Conservation (phyloP, 805 yeast genomes). For the Yamadazyma philogaea region DNA sequence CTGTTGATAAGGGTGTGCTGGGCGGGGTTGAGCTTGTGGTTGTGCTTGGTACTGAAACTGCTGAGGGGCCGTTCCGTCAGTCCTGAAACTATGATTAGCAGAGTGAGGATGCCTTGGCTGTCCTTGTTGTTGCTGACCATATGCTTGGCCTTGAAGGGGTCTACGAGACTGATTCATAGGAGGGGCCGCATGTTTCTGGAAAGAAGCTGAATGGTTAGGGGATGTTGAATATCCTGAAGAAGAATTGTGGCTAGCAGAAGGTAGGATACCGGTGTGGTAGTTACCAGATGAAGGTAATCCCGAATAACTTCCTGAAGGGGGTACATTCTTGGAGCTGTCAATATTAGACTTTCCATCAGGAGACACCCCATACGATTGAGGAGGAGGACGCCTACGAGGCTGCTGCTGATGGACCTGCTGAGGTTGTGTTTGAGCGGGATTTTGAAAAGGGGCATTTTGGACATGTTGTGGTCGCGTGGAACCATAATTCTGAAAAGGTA, state of each 20-base stretch:
- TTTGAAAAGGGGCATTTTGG: constrained; percentile 10
- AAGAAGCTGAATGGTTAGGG: background rate
- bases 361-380: constrained; percentile 7
- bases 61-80: constrained; percentile 13
- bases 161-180: background rate
- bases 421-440: constrained; percentile 7
- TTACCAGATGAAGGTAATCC: constrained; percentile 6
- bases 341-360: constrained; percentile 4
- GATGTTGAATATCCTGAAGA: background rate
- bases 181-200: background rate
- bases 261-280: constrained; percentile 9
- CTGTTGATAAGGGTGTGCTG: constrained; percentile 11
- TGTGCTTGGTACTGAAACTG: constrained; percentile 16
- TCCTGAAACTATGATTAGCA: constrained; percentile 11
- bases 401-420: constrained; percentile 19
- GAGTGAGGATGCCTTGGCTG: constrained; percentile 12
- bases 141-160: background rate
- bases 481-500: constrained; percentile 1
- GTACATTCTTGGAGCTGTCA: background rate
- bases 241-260: constrained; percentile 6
- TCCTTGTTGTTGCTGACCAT: constrained; percentile 5
- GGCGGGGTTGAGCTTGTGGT: constrained; percentile 15
- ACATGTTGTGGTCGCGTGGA: constrained; percentile 14
- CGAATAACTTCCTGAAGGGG: constrained; percentile 7
- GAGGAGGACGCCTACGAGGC: constrained; percentile 18